Base-by-base conservation (phyloP, 768 basidiomycete genomes). In the Suillus spraguei region DNA sequence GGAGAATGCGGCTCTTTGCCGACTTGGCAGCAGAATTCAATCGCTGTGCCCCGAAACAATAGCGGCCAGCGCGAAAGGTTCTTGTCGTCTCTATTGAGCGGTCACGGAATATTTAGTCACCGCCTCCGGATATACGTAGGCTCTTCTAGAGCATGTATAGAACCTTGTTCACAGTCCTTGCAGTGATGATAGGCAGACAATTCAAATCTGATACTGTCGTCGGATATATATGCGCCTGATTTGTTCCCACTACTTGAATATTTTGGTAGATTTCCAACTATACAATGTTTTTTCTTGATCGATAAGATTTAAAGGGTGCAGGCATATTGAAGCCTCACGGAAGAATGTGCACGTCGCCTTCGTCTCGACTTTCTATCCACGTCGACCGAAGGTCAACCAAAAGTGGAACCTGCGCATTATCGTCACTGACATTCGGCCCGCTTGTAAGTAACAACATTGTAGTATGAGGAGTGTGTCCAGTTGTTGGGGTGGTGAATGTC, bases 271-370 rank as follows among this genome's bases (percentile, higher is more conserved):
- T 66, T 62, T 75, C 70, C 22, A 50, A 49, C 16, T 10, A 76
- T 5, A 28, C 10, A 17, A 52, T 32, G 17, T 32, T 17, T 50
- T 22, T 22, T 5, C 14, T 49, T 33, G 50, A 56, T 59, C 14
- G 16, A 56, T 32, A 32, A 41, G 41, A 35, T 13, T 28, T 11
- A 6, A 33, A 41, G 36, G 38, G 10, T 52, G 24, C 28, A 17
- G 13, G 14, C 28, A 22, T 16, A 38, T 28, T 28, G 35, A n/a
- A 54, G 33, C 74, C 85, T 55, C 68, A 85, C 84, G 86, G 85
- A 33, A 86, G 87, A 42, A 89, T 88, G 69, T 88, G 87, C 35
- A 88, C 85, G 65, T 86, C 87, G 2, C 67, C 69, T 4, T 82
- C 83, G 28, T 32, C 17, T 46, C 2, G 11, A 44, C 44, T 22